Percentiles rank a stretch among this genome's conserved stretches.
phyloP scores from a whole-genome alignment of 2,329 filamentous ascomycete species.

The Decorospora gaudefroyi region DNA sequence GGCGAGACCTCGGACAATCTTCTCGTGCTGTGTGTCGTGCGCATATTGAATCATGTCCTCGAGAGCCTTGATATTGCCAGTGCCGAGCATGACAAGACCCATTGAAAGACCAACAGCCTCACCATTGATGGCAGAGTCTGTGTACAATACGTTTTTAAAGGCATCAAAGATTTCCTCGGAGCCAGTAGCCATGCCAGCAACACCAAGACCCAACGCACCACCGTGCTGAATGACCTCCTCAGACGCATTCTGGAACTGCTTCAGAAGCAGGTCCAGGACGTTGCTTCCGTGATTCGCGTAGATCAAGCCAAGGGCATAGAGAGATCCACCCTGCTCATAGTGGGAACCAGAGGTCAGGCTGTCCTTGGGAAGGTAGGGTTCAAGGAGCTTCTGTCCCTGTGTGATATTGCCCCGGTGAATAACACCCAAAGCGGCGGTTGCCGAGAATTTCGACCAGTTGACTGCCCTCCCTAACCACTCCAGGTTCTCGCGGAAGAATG shows the following conservation, averaged over 20 bases:
- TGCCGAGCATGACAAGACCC: constrained; percentile 97
- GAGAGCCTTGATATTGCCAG: constrained; percentile 89
- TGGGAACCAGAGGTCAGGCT: constrained; percentile 77
- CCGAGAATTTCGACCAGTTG: constrained; percentile 99
- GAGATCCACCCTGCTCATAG: constrained; percentile 92
- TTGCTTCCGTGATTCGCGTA: constrained; percentile 97
- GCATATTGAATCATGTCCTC: constrained; percentile 98
- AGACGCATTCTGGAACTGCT: constrained; percentile 73
- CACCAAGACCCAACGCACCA: constrained; percentile 90
- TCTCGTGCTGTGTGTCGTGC: constrained; percentile 97
- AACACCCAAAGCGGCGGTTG: constrained; percentile 91
- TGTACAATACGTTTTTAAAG: constrained; percentile 84
- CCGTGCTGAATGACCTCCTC: constrained; percentile 97
- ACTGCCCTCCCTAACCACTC: constrained; percentile 98
- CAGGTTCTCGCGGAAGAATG: constrained; percentile 96
- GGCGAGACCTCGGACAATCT: constrained; percentile 93
- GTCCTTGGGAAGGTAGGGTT: constrained; percentile 87
- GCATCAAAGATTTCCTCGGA: constrained; percentile 89
- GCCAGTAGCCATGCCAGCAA: constrained; percentile 96
- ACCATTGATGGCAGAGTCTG: constrained; percentile 93
- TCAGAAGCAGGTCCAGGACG: constrained; percentile 78
- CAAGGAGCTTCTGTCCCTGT: constrained; percentile 88
- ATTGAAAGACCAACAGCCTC: constrained; percentile 95
- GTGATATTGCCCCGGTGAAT: constrained; percentile 95
- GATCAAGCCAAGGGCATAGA: constrained; percentile 94